phyloP scores from a whole-genome alignment of 2,329 filamentous ascomycete species.

The Pseudogymnoascus sp. region DNA sequence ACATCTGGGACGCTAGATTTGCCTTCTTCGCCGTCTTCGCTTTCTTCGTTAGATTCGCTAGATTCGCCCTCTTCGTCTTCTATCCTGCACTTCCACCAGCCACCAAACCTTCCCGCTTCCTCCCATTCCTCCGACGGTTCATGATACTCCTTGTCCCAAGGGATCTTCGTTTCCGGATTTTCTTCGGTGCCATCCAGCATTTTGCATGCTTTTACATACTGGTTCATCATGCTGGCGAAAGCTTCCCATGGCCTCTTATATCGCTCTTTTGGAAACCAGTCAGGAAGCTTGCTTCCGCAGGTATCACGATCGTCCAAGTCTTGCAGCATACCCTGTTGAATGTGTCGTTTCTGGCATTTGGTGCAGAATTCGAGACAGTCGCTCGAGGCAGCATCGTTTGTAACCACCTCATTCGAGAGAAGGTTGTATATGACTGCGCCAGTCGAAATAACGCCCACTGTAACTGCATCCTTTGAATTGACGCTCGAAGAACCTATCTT shows the following conservation, averaged over 20 bases:
- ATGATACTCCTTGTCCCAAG: slow-evolving; percentile 23
- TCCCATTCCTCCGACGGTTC: slow-evolving; percentile 19
- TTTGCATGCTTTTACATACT: slow-evolving; percentile 16
- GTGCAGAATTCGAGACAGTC: slow-evolving; percentile 19
- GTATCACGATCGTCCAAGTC: slow-evolving; percentile 22
- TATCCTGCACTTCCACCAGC: slow-evolving; percentile 25
- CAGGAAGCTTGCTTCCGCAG: slow-evolving; percentile 22
- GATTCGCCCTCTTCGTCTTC: slow-evolving; percentile 10
- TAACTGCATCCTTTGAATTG: not conserved
- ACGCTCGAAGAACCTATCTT: not conserved
- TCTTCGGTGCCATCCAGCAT: slow-evolving; percentile 10
- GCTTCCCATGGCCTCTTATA: slow-evolving; percentile 17
- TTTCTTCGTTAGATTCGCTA: not conserved
- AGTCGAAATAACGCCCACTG: slow-evolving; percentile 11
- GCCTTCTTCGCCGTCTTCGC: slow-evolving; percentile 13
- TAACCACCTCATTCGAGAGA: slow-evolving; percentile 9
- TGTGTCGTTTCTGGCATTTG: slow-evolving; percentile 22
- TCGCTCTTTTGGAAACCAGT: slow-evolving; percentile 22
- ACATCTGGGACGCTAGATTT: not conserved
- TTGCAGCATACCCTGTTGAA: slow-evolving; percentile 18
- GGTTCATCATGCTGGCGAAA: slow-evolving; percentile 17
- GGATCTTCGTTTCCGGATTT: not conserved
- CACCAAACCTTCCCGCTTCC: slow-evolving; percentile 14
- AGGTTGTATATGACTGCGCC: slow-evolving; percentile 4
- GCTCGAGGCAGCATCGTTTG: not conserved